phyloP scores from a whole-genome alignment of 805 yeast species.

The Spencermartinsiella europaea region DNA sequence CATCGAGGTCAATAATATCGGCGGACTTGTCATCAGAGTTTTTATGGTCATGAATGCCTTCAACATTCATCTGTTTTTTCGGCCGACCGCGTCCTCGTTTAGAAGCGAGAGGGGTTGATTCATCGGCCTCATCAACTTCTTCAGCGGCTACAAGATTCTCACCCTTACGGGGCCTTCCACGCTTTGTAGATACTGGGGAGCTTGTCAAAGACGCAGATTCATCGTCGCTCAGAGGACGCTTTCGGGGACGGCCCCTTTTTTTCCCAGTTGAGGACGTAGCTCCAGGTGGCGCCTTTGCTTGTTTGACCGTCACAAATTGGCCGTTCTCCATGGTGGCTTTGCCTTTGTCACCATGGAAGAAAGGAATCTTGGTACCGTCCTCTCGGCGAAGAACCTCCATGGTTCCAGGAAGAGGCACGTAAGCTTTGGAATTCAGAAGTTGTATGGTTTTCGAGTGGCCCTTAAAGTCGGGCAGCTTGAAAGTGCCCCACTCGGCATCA shows the following conservation, averaged over 20 bases:
- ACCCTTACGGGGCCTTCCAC: constrained; percentile 11
- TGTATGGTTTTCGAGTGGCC: constrained; percentile 4
- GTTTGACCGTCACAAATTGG: neutral
- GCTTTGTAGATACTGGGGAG: neutral
- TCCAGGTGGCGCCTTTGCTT: constrained; percentile 1
- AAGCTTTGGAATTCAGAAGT: constrained; percentile 8
- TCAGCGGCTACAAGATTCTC: too few relatives aligned
- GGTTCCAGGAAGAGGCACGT: constrained; percentile 14
- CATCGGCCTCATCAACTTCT: neutral
- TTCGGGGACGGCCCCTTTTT: constrained; percentile 24
- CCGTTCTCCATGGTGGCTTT: neutral
- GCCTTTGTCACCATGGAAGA: constrained; percentile 26
- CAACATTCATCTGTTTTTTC: constrained; percentile 13
- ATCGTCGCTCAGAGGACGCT: constrained; percentile 10
- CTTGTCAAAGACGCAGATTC: neutral
- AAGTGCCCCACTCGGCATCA: constrained; percentile 28
- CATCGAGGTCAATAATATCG: neutral
- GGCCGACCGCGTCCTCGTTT: constrained; percentile 21
- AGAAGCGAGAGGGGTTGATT: neutral
- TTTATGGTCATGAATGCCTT: neutral
- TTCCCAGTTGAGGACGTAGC: constrained; percentile 6
- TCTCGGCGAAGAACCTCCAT: constrained; percentile 9
- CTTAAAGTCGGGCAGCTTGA: constrained; percentile 15
- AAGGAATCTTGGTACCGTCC: constrained; percentile 14
- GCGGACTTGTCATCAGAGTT: neutral